Evolutionary conservation across 805 yeast genomes (phyloP).

Genomic region (Yarrowia hollandica): DNA sequence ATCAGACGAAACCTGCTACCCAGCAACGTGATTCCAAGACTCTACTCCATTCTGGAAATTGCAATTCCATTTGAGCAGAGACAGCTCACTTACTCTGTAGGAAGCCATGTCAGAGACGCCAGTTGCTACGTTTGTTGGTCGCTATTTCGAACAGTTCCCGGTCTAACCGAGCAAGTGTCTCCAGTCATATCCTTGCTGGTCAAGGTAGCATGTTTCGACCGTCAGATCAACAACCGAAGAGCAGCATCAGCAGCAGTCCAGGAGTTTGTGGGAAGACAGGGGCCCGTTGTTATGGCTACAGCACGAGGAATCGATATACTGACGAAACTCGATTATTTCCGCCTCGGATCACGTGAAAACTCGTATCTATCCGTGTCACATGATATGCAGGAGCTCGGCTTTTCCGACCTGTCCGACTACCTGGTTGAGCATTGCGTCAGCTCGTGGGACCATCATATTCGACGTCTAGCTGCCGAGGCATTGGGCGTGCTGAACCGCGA

Average conservation of each 20-base stretch:
- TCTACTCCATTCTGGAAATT: constrained; percentile 44
- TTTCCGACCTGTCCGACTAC: constrained; percentile 35
- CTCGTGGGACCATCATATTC: constrained; percentile 47
- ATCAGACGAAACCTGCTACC: constrained; percentile 37
- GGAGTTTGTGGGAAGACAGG: constrained; percentile 79
- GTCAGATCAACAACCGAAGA: constrained; percentile 70
- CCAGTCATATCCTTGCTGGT: constrained; percentile 46
- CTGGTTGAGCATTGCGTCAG: constrained; percentile 42
- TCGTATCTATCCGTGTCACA: constrained; percentile 47
- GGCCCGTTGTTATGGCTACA: constrained; percentile 44
- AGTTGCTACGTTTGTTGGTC: constrained; percentile 88
- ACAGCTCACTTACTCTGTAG: constrained; percentile 53
- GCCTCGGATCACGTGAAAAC: constrained; percentile 47
- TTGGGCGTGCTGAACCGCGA: constrained; percentile 35
- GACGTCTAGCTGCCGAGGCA: constrained; percentile 47
- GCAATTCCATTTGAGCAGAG: constrained; percentile 61
- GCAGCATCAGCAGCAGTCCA: constrained; percentile 87
- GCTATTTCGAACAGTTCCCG: constrained; percentile 48
- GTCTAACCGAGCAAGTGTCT: constrained; percentile 30
- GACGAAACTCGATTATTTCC: constrained; percentile 57
- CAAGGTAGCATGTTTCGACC: constrained; percentile 62
- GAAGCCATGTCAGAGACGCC: constrained; percentile 77
- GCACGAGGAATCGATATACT: constrained; percentile 46
- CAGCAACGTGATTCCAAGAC: constrained; percentile 23
- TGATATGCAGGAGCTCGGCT: constrained; percentile 34